phyloP scores from a whole-genome alignment of 768 basidiomycete species.

The Hysterangium stoloniferum region DNA sequence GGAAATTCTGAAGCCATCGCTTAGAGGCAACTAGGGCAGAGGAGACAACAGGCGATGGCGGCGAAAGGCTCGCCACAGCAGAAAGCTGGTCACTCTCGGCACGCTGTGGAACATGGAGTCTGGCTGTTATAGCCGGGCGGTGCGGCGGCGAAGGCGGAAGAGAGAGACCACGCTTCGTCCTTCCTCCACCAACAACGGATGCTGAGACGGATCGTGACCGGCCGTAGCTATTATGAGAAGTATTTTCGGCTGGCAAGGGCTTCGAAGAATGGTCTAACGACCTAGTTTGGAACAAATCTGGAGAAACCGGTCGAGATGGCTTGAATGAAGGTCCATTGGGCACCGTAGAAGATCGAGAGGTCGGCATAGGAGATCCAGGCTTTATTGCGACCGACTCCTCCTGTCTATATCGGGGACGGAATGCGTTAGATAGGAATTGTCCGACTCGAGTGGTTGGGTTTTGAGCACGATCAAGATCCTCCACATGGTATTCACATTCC shows the following conservation, averaged over 20 bases:
- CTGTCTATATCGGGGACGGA: constrained; percentile 33
- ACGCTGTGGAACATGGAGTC: neutral
- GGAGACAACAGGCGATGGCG: neutral
- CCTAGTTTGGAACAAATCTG: constrained; percentile 1
- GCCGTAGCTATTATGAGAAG: neutral
- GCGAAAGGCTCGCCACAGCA: neutral
- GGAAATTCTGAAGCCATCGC: neutral
- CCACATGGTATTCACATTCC: constrained; percentile 30
- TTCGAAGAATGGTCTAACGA: neutral
- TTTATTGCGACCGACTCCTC: no score
- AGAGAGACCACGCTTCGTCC: neutral
- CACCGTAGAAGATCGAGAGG: constrained; percentile 17
- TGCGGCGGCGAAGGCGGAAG: neutral
- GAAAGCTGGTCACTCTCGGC: neutral
- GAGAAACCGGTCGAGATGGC: neutral
- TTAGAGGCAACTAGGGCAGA: neutral
- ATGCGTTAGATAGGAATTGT: constrained; percentile 46
- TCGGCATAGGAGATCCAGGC: constrained; percentile 21
- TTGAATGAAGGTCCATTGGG: constrained; percentile 8
- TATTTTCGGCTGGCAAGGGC: neutral
- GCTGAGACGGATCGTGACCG: constrained; percentile 1
- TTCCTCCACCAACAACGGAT: neutral
- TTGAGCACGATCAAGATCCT: constrained; percentile 22
- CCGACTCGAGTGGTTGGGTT: constrained; percentile 40
- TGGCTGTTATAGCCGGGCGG: neutral